Percentiles rank a stretch among this genome's conserved stretches.
phyloP scores from a whole-genome alignment of 306 rosid genomes.

The Medicago arabica region DNA sequence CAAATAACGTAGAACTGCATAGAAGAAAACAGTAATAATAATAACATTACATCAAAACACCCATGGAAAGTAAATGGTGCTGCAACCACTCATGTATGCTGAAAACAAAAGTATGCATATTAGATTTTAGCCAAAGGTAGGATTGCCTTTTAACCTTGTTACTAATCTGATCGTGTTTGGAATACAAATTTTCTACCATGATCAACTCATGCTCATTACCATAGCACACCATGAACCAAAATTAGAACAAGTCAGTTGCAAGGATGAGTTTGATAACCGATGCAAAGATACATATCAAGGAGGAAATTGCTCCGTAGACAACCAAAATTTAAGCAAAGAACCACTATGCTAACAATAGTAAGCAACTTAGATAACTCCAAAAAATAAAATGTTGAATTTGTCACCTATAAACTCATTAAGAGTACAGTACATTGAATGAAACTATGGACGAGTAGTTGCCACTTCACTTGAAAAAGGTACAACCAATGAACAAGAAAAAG shows the following conservation, averaged over 20 bases:
- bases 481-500: conserved; percentile 72
- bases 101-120: too few species aligned
- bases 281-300: background rate
- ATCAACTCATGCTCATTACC: too few species aligned
- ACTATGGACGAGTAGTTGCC: conserved; percentile 33
- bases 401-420: conserved; percentile 35
- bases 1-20: too few species aligned
- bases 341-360: conserved; percentile 15
- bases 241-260: background rate
- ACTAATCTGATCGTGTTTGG: too few species aligned
- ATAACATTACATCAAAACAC: too few species aligned
- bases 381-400: conserved; percentile 20
- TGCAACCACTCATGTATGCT: too few species aligned
- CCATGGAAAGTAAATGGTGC: too few species aligned
- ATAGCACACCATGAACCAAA: background rate
- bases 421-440: conserved; percentile 28
- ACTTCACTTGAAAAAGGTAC: conserved; percentile 86
- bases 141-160: too few species aligned
- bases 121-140: too few species aligned
- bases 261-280: background rate
- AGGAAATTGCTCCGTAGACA: background rate
- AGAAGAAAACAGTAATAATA: too few species aligned
- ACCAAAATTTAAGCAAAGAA: too few species aligned
- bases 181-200: too few species aligned
- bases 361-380: conserved; percentile 5